Conservation (phyloP, 1,284 basidiomycete species). For the Violaceomyces palustris region DNA sequence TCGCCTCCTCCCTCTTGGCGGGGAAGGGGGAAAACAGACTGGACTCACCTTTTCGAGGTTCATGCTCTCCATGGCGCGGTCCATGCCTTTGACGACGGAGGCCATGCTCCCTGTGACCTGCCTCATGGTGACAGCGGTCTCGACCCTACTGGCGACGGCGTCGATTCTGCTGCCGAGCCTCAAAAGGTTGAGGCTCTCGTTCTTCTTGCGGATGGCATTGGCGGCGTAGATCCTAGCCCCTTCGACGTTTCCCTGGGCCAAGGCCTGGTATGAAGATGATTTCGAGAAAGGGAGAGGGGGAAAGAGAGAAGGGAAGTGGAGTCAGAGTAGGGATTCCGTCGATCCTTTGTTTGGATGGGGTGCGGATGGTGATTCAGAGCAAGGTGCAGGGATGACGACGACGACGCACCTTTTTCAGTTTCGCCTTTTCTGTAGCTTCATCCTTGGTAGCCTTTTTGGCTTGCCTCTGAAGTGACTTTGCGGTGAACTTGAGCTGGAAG, state of each 20-base stretch:
- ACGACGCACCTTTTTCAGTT: constrained; percentile 44
- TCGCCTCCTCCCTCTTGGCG: too few species aligned
- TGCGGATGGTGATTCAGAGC: too few species aligned
- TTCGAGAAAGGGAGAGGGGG: not conserved
- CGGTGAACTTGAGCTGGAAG: constrained; percentile 53
- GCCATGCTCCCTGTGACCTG: constrained; percentile 83
- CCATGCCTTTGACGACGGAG: constrained; percentile 94
- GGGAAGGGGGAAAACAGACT: too few species aligned
- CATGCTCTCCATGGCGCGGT: constrained; percentile 98
- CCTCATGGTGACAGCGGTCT: constrained; percentile 99
- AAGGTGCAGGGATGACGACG: not conserved
- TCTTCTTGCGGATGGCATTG: constrained; percentile 98
- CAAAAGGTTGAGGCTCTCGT: constrained; percentile 73
- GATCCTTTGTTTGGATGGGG: too few species aligned
- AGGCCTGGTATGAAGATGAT: constrained; percentile 62
- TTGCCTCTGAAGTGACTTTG: constrained; percentile 51
- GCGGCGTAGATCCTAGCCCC: constrained; percentile 98
- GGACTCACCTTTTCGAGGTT: constrained; percentile 82
- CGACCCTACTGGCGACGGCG: constrained; percentile 90
- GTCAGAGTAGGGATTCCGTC: too few species aligned
- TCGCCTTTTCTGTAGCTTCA: constrained; percentile 48
- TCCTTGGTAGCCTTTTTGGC: constrained; percentile 50
- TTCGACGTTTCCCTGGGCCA: constrained; percentile 93
- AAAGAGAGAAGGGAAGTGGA: not conserved
- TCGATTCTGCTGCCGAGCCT: constrained; percentile 65